Percentiles rank a stretch among this genome's conserved stretches.
These are phyloP conservation scores for Pleurotus sapidus DNA, from an alignment of 768 basidiomycete species.

Conservation along the genomic window DNA sequence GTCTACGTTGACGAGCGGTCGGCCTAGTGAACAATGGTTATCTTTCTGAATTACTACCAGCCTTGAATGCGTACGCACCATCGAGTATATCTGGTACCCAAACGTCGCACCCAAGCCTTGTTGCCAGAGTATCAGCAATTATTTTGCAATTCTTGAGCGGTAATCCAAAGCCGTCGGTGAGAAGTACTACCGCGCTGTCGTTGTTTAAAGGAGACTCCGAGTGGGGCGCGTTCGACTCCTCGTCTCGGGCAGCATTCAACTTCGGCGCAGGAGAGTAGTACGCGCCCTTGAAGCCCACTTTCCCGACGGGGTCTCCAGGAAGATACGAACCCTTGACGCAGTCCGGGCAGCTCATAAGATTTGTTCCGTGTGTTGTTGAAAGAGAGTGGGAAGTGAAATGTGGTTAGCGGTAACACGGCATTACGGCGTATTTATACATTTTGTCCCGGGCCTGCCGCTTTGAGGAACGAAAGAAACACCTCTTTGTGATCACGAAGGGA, in stretches of 20 bases:
- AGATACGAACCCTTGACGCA: conserved; percentile 43
- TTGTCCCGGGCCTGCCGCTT: no score
- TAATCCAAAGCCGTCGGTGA: conserved; percentile 56
- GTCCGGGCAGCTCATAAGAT: conserved; percentile 34
- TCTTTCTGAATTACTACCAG: not conserved
- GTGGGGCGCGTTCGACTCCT: conserved; percentile 24
- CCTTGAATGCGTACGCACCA: conserved; percentile 26
- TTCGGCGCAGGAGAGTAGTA: conserved; percentile 36
- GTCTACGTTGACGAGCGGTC: conserved; percentile 24
- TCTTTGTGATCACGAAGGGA: no score
- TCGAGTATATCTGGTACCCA: conserved; percentile 57
- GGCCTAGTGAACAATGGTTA: conserved; percentile 18
- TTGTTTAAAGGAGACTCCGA: conserved; percentile 16
- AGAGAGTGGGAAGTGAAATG: no score
- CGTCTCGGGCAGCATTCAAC: not conserved
- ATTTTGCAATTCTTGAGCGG: conserved; percentile 48
- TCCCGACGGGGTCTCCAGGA: conserved; percentile 42
- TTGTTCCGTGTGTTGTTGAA: no score
- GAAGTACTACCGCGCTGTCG: conserved; percentile 25
- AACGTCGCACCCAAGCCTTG: conserved; percentile 46
- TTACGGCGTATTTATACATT: no score
- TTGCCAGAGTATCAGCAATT: conserved; percentile 46
- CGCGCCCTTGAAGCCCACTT: conserved; percentile 31
- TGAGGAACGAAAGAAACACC: no score
- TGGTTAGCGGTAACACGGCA: no score